Conservation (phyloP, 78 protist species). For the Dictyostelium firmibasis region DNA sequence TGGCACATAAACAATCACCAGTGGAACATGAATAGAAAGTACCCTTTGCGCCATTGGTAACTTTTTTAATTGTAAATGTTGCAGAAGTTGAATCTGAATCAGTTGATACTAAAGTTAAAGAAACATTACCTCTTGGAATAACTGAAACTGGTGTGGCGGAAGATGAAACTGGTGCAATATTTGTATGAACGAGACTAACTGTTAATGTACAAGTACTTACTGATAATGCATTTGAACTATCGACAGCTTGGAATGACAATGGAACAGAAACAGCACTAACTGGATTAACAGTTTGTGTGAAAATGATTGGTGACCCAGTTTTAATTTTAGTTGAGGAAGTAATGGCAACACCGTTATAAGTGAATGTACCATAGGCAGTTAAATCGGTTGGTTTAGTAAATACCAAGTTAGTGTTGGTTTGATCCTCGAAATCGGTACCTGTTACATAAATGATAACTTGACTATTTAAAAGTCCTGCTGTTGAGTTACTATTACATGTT, state of each 20-base stretch:
- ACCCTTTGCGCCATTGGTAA: background rate
- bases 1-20: background rate
- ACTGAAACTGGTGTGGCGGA: background rate
- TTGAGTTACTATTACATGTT: background rate
- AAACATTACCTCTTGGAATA: background rate
- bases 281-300: background rate
- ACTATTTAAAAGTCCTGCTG: too few species aligned
- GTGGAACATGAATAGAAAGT: background rate
- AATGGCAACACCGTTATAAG: background rate
- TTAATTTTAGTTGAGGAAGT: background rate
- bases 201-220: background rate
- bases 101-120: background rate
- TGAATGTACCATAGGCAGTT: background rate
- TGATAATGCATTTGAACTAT: background rate
- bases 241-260: background rate
- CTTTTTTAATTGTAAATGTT: background rate
- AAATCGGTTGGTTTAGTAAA: background rate
- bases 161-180: constrained; percentile 2
- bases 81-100: background rate
- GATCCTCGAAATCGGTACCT: constrained; percentile 6
- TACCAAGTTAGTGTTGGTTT: background rate
- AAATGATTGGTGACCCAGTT: background rate
- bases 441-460: background rate
- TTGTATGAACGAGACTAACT: background rate
- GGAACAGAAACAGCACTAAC: background rate